Evolutionary conservation across 2,329 filamentous ascomycete species (phyloP).

Genomic region (Aspergillus aculeatus): DNA sequence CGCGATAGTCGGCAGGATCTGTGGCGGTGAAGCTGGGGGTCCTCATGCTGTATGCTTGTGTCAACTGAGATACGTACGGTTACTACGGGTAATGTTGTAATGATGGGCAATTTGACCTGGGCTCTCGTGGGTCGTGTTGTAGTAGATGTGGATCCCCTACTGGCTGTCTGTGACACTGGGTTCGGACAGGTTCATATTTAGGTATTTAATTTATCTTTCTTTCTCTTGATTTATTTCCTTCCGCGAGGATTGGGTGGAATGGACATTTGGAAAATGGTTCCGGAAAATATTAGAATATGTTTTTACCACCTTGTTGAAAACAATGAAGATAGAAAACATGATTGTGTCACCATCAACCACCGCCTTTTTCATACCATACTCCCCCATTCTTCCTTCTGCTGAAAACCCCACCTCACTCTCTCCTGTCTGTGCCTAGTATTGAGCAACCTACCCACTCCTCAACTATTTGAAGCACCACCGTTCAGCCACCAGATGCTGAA

Average conservation of each 20-base stretch:
- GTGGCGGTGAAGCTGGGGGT: slow-evolving; percentile 31
- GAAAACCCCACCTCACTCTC: no score
- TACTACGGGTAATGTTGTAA: background rate
- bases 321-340: background rate
- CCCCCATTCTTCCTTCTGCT: no score
- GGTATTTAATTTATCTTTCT: background rate
- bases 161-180: background rate
- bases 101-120: background rate
- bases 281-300: background rate
- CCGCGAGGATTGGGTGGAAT: no score
- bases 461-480: no score
- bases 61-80: background rate
- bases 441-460: no score
- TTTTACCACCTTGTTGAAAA: no score
- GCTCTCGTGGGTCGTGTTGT: background rate
- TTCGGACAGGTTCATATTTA: background rate
- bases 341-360: background rate
- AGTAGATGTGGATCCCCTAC: no score
- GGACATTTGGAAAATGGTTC: background rate
- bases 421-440: no score
- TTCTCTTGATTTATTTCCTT: no score
- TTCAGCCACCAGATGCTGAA: no score
- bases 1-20: slow-evolving; percentile 39
- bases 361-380: no score
- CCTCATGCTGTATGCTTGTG: background rate